These are phyloP conservation scores for Hyphopichia wangnamkhiaoensis DNA, from an alignment of 1,139 yeast genomes.

Conservation along the genomic window DNA sequence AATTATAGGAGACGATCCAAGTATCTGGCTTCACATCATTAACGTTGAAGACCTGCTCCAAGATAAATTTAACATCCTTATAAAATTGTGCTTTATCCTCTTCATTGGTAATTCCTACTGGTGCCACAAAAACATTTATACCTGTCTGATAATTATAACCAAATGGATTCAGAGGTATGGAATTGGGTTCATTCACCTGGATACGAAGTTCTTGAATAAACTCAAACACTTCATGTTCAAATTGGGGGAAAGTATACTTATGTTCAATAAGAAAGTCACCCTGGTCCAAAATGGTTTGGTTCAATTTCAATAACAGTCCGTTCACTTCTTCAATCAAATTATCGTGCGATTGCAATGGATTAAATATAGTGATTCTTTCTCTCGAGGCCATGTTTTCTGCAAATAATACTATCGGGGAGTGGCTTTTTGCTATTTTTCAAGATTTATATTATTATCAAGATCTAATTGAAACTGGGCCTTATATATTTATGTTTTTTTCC, in stretches of 20 bases:
- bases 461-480: too few relatives aligned
- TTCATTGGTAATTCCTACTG: slow-evolving; percentile 12
- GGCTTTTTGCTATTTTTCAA: too few relatives aligned
- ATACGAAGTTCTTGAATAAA: slow-evolving; percentile 24
- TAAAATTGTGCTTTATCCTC: slow-evolving; percentile 20
- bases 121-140: slow-evolving; percentile 28
- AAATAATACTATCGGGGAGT: background rate
- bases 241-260: slow-evolving; percentile 14
- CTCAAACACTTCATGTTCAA: slow-evolving; percentile 5
- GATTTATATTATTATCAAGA: too few relatives aligned
- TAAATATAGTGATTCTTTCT: slow-evolving; percentile 38
- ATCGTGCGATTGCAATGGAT: slow-evolving; percentile 27
- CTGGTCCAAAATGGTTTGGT: background rate
- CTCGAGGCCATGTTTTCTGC: slow-evolving; percentile 11
- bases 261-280: slow-evolving; percentile 23
- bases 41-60: slow-evolving; percentile 16
- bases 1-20: slow-evolving; percentile 23
- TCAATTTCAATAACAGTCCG: background rate
- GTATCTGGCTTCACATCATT: slow-evolving; percentile 13
- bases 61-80: slow-evolving; percentile 18
- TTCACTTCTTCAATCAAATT: slow-evolving; percentile 22
- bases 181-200: slow-evolving; percentile 17
- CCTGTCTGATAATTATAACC: slow-evolving; percentile 25
- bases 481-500: too few relatives aligned
- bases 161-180: slow-evolving; percentile 16